Base-by-base conservation (phyloP, 1,284 basidiomycete genomes). In the Schizopora paradoxa region DNA sequence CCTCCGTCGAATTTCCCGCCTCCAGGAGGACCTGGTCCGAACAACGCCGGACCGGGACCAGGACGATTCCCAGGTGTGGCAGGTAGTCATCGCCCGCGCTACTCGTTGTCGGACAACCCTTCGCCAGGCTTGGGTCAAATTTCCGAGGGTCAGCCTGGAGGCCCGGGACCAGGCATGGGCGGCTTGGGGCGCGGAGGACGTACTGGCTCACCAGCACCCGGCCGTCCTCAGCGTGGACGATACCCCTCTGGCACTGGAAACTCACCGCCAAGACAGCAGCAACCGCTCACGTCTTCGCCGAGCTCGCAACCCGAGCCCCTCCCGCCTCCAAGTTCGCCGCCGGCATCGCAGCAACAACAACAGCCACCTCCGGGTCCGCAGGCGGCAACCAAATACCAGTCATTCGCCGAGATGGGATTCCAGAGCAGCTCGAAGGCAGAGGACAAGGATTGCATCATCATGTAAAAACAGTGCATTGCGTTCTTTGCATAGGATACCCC, bases 361-460 rank as follows among this genome's bases (percentile, higher is more conserved):
- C 22, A 41, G 33, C 45, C 34, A 6, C 27, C 27, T 0, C 42
- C 49, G 13, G 40, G 28, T 6, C 47, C 45, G 7, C 36, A 19
- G 21, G 39, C 54, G 14, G 51, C 37, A 16, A 14, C 38, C 23
- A 74, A 77, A 6, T 81, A 88, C 2, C 72, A 83, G 57, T 94
- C 90, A 35, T 96, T 95, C 65, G 86, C 84, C 27, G 92, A 95
- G 70, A 94, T 95, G 91, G 91, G 91, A 0, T 83, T 91, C 57
- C 72, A 78, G 39, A 79, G 82, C 13, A 77, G 73, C 33, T n/a
- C n/a, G n/a, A 86, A 83, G 56, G 74, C 77, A 39, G 79, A 90
- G 58, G 77, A 87, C 21, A 82, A 90, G 60, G 84, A 90, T 0
- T 94, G 90, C 67, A 66, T 85, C 33, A 74, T 91, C 51, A 91